Evolutionary conservation across 495 filamentous ascomycete species (phyloP), one percentile per base, ranked within the genome.

Genomic region (Jackrogersella minutella): DNA sequence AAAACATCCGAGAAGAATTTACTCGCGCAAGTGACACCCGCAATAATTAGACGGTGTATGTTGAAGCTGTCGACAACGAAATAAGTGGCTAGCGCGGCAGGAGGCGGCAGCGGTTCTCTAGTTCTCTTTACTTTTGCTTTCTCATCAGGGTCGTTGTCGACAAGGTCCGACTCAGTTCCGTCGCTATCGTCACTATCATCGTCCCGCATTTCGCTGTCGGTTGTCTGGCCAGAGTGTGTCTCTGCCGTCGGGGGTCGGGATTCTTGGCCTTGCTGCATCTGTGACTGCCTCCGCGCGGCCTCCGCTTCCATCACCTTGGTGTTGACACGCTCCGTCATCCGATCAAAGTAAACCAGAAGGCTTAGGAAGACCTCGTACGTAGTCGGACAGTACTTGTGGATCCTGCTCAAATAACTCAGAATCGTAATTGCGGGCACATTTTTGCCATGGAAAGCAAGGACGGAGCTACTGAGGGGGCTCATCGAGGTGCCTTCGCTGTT

Each of bases 1-100:
- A 99, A 99, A 40, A 98, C 93, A 81, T 99, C 95, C 2, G 93
- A 97, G 77, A 99, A 99, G 83, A 98, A 99, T 80, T 99, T 99
- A 85, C 93, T 97, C 9, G 96, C 94, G 77, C 96, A 98, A 13
- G 95, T 98, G 44, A 99, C 96, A 17, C 93, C 95, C 7, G 95
- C 93, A 76, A 99, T 99, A 43, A 98, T 93, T 54, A 99, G 80
- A 24, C 95, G 89, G 71, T 99, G 95, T 66, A 99, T 99, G 77
- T 99, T 99, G 78, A 95, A 99, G 75, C 94, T 97, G 80, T 99
- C 95, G 1, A 98, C 95, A 46, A 98, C 94, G 72, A 99, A 99
- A 70, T 93, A 97, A 9, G 80, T 81, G 0, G 79, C 80, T 87
- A 43, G 89, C 84, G 77, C 75, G 49, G 69, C 64, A 22, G 73